phyloP scores from a whole-genome alignment of 352 stramenopile genomes.

The Bremia lactucae region DNA sequence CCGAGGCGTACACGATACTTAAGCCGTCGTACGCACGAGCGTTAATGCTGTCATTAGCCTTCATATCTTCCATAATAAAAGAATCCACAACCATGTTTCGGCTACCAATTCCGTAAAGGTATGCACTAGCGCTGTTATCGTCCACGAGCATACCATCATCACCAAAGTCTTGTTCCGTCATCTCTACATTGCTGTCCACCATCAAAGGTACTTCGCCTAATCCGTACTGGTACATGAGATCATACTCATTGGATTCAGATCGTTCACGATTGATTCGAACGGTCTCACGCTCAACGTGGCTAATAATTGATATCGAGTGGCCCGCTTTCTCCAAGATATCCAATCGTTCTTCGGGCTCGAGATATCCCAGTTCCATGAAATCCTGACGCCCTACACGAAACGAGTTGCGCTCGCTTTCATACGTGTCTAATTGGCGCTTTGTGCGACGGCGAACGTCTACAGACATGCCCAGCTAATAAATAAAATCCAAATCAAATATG shows the following conservation, averaged over 20 bases:
- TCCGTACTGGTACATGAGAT: slow-evolving; percentile 73
- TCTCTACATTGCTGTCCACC: slow-evolving; percentile 45
- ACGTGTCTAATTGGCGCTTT: slow-evolving; percentile 51
- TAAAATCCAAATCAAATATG: background rate
- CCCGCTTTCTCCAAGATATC: slow-evolving; percentile 64
- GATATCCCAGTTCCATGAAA: slow-evolving; percentile 76
- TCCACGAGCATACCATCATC: slow-evolving; percentile 40
- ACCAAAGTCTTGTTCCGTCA: slow-evolving; percentile 31
- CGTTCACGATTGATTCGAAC: slow-evolving; percentile 71
- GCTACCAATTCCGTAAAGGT: slow-evolving; percentile 32
- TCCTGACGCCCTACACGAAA: slow-evolving; percentile 54
- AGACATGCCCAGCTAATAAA: slow-evolving; percentile 57
- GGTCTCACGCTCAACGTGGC: slow-evolving; percentile 50
- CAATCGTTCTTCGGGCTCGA: slow-evolving; percentile 66
- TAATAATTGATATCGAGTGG: slow-evolving; percentile 53
- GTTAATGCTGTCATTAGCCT: slow-evolving; percentile 52
- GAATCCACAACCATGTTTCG: slow-evolving; percentile 36
- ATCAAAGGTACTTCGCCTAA: slow-evolving; percentile 53
- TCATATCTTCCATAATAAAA: slow-evolving; percentile 66
- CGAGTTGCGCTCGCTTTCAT: slow-evolving; percentile 42
- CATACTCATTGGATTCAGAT: slow-evolving; percentile 81
- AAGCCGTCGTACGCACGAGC: slow-evolving; percentile 50
- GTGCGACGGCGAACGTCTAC: slow-evolving; percentile 50
- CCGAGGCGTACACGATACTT: slow-evolving; percentile 48
- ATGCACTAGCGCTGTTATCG: slow-evolving; percentile 43